Evolutionary conservation across 78 protist genomes (phyloP).

Genomic region (Emiliania huxleyi): DNA sequence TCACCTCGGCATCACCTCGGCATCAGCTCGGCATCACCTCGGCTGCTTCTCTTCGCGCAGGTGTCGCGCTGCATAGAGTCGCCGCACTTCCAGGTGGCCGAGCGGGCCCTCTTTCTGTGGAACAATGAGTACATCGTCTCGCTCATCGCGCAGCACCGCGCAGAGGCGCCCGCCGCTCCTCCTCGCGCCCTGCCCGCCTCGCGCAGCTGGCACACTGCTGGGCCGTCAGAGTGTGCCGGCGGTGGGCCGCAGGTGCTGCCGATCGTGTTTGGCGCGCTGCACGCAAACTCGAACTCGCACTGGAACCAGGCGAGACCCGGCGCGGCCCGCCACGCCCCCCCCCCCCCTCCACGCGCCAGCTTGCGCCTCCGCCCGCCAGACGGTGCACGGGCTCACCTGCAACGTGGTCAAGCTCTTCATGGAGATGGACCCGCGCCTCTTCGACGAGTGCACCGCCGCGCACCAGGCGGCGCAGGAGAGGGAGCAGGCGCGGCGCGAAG

Average conservation of each 20-base stretch:
- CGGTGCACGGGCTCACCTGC: constrained; percentile 57
- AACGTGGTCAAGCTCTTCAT: constrained; percentile 67
- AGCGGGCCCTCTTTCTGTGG: constrained; percentile 74
- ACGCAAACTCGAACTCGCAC: constrained; percentile 42
- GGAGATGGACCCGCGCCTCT: constrained; percentile 57
- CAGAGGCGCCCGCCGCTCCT: too few species aligned
- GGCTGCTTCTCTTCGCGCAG: constrained; percentile 62
- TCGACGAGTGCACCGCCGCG: constrained; percentile 52
- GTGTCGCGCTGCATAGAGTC: constrained; percentile 55
- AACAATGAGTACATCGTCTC: constrained; percentile 70
- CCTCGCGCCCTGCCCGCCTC: too few species aligned
- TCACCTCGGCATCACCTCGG: too few species aligned
- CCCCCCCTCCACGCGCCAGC: too few species aligned
- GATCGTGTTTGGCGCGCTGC: constrained; percentile 59
- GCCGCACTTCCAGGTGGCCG: constrained; percentile 79
- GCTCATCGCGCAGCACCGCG: constrained; percentile 47
- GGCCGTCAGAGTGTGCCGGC: too few species aligned
- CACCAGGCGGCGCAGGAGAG: background rate
- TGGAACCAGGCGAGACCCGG: constrained; percentile 64
- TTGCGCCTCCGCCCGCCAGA: too few species aligned
- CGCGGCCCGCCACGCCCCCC: too few species aligned
- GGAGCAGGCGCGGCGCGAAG: background rate
- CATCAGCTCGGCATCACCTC: too few species aligned
- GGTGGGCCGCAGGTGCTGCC: constrained; percentile 70
- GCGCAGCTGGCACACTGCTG: too few species aligned